Evolutionary conservation across 2,329 filamentous ascomycete genomes (phyloP).

Genomic region (Coniochaeta ligniaria): DNA sequence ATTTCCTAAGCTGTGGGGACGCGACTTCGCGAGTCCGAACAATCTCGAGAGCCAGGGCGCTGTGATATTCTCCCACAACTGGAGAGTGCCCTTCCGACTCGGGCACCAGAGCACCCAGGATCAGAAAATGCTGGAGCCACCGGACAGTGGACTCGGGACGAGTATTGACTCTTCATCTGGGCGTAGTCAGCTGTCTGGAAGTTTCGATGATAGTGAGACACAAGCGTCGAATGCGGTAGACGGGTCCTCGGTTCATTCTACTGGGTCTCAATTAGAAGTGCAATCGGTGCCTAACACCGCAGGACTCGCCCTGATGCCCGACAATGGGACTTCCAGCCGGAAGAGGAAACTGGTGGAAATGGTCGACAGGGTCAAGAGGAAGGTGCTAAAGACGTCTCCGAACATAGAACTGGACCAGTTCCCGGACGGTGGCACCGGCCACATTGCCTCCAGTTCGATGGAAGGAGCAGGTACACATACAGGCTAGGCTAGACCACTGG

Average conservation of each 20-base stretch:
- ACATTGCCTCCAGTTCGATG: neutral
- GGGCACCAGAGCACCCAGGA: neutral
- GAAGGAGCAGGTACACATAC: neutral
- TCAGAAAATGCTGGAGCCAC: neutral
- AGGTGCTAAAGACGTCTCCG: neutral
- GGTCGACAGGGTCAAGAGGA: neutral
- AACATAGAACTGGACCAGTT: neutral
- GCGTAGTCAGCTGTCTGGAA: neutral
- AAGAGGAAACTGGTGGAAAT: neutral
- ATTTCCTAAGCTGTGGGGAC: constrained; percentile 1
- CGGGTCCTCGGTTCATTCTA: neutral
- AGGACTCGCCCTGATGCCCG: neutral
- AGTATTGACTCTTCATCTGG: neutral
- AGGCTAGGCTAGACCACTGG: neutral
- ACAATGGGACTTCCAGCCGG: neutral
- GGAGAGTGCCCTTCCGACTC: neutral
- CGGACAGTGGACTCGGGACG: neutral
- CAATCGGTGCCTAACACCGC: neutral
- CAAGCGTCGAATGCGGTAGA: neutral
- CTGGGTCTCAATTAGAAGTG: neutral
- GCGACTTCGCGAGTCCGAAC: neutral
- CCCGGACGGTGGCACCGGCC: neutral
- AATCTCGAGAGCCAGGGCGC: neutral
- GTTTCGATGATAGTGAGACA: neutral
- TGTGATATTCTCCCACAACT: constrained; percentile 3